Base-by-base conservation (phyloP, 75 land plant species). In the Picea glauca region DNA sequence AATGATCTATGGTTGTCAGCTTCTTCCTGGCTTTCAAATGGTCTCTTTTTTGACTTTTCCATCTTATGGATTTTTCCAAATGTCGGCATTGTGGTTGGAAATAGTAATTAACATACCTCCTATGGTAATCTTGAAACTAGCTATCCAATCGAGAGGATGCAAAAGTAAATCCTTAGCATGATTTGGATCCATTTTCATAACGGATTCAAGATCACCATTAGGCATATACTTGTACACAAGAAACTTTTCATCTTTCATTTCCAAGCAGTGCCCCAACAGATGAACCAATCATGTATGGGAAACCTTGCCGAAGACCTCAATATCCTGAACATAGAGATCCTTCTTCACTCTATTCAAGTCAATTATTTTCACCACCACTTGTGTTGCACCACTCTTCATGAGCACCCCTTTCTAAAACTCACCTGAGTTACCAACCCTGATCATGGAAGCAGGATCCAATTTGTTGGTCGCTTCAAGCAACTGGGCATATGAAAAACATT, bases 151-250 rank as follows among this genome's bases (percentile, higher is more conserved):
- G 18, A 80, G 54, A 60, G 83, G 58, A 56, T 74, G 33, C 11
- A 74, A 9, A 74, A 74, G 26, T 5, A 74, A 26, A 5, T 74
- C 18, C 15, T 57, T 79, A 14, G 1, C 35, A 59, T 21, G 18
- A 32, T 38, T 43, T 30, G 57, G 83, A 21, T 0, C 23, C 6
- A 35, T 60, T 77, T 74, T 74, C 60, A 80, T 26, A n/a, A 61
- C 35, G 46, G 77, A 75, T 20, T 68, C 82, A 50, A 83, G 84
- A 57, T 83, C 78, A 0, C 84, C 82, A 57, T 74, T 63, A 26
- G 83, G 83, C 84, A 83, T 80, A 23, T 83, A 80, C 68, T 74
- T 73, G 56, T 83, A 83, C 2, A 83, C 84, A 26, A 83, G 30
- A 74, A 83, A 75, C 59, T 80, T 83, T 23, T 79, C 77, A 32